phyloP scores from a whole-genome alignment of 2,329 filamentous ascomycete species.

The Eurotiales sp. region DNA sequence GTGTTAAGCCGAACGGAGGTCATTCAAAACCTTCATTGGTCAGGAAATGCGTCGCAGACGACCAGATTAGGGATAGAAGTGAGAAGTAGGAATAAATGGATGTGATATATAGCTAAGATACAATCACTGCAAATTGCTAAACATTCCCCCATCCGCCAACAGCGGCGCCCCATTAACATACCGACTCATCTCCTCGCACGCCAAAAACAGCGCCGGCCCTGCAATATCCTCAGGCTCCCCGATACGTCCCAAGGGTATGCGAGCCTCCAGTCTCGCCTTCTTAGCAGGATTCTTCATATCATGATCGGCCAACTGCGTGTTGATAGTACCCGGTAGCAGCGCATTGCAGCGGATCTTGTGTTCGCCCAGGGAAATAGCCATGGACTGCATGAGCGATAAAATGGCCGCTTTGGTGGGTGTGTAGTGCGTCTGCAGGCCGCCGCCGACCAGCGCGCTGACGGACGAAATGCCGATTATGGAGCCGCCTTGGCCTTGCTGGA shows the following conservation, averaged over 20 bases:
- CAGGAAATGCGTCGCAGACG: too few relatives aligned
- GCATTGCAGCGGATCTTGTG: neutral
- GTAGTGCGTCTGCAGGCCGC: neutral
- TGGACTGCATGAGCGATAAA: neutral
- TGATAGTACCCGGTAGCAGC: neutral
- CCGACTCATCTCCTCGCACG: slow-evolving; percentile 14
- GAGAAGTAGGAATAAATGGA: too few relatives aligned
- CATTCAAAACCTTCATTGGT: too few relatives aligned
- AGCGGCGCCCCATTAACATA: slow-evolving; percentile 20
- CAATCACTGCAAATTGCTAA: too few relatives aligned
- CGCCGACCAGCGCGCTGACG: slow-evolving; percentile 20
- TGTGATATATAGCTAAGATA: too few relatives aligned
- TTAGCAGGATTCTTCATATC: neutral
- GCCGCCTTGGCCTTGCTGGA: slow-evolving; percentile 23
- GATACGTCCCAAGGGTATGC: slow-evolving; percentile 69
- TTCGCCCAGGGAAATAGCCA: neutral
- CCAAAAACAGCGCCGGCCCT: slow-evolving; percentile 57
- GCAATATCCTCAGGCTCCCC: slow-evolving; percentile 65
- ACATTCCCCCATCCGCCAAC: slow-evolving; percentile 21
- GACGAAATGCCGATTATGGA: slow-evolving; percentile 30
- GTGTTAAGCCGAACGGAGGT: too few relatives aligned
- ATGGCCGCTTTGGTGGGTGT: neutral
- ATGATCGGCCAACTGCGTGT: neutral
- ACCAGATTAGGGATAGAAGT: too few relatives aligned
- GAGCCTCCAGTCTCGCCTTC: neutral